Base-by-base conservation (phyloP, 148 eudicot species). In the Chenopodium quinoa region DNA sequence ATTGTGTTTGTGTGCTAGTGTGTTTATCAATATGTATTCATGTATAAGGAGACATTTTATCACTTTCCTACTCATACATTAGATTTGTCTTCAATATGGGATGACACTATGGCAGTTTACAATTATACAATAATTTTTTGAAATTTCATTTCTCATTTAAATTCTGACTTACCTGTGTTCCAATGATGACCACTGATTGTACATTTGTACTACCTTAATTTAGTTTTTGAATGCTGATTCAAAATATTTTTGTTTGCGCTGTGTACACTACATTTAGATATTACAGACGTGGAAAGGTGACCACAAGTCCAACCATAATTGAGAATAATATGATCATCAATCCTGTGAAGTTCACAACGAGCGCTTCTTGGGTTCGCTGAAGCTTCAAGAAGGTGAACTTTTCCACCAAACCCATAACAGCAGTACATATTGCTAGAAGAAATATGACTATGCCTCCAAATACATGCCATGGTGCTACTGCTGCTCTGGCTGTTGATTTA, bases 391-490 rank as follows among this genome's bases (percentile, higher is more conserved):
- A 81, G 13, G 70, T 78, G 81, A 89, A 91, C 37, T 81, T 84
- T 83, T 89, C 86, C 2, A 81, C 32, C 82, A 91, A 78, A 71
- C 94, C 94, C 10, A 88, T 88, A 46, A 78, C 66, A 0, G 90
- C 88, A 19, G 80, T 79, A 67, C 88, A 23, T 71, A 85, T 87
- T 27, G 84, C 89, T 86, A 87, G 76, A 66, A 87, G 73, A 77
- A 88, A 91, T 64, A 89, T 88, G 73, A 86, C 75, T 12, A 83
- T 80, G 70, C 91, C 94, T 34, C 84, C 75, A 40, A 87, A 85
- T 14, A 77, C 80, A 71, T 91, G 94, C 91, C 90, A 91, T 78
- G 94, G 92, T 4, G 84, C 84, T 6, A 86, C 34, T 68, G 83
- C 82, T 47, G 83, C 86, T 82, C 87, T 84, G 48, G 82, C 79